Base-by-base conservation (phyloP, 495 filamentous ascomycete genomes). In the Penicillium pancosmium region DNA sequence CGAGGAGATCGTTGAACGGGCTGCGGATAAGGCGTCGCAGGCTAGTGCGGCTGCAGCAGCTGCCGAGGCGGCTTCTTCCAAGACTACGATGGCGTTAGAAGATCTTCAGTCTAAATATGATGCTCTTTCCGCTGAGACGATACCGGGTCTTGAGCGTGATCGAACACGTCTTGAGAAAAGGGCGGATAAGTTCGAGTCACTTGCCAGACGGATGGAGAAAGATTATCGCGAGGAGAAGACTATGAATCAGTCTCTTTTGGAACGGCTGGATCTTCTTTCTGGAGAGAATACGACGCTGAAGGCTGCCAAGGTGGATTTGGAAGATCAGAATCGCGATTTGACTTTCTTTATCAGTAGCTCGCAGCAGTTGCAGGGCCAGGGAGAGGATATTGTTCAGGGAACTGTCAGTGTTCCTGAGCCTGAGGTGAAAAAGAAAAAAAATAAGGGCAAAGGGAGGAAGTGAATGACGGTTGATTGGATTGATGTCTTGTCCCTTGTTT, bases 1-100 rank as follows among this genome's bases (percentile, higher is more conserved):
- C 65, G 94, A 97, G 68, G 93, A 94, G 63, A 86, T 96, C 70
- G 83, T 98, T 57, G 88, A 88, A 66, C 92, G 94, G 55, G 92
- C 92, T 2, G 93, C 87, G 0, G 92, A 96, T 73, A 98, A 98
- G 72, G 92, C 95, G 2, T 80, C 86, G 16, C 84, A 88, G 64
- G 91, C 92, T 7, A 79, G 83, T 3, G 74, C 83, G 0, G 78
- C 84, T 0, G 92, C 91, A 3, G 82, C 88, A 23, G 74, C 78
- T 16, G 91, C 91, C 0, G 71, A 78, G 1, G 64, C 71, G 10
- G 72, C 81, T n/a, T 86, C 87, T 2, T 68, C 73, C 3, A 72
- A 76, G 11, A 82, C 86, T 1, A 67, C 80, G 3, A 64, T 70
- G 12, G 74, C 82, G 63, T 70, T 93, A 0, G 65, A 66, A n/a